Conservation (phyloP, 495 filamentous ascomycete genomes). For the Penicillium soppii region DNA sequence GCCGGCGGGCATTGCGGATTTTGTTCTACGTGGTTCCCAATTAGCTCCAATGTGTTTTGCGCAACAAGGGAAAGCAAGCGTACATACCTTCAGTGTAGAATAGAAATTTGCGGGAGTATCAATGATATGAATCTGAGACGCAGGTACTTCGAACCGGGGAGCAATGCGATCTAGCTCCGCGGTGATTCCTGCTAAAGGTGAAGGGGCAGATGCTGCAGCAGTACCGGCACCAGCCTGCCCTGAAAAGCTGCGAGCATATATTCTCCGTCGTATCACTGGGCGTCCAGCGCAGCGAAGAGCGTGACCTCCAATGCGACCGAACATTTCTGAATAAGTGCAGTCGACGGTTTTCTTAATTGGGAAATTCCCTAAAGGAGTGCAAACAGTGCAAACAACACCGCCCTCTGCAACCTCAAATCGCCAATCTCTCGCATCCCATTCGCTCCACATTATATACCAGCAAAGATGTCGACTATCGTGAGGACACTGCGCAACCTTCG, state of each 20-base stretch:
- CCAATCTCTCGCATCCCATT: conserved; percentile 20
- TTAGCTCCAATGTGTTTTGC: conserved; percentile 8
- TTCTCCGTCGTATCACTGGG: conserved; percentile 29
- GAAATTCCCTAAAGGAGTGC: conserved; percentile 23
- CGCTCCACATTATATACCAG: conserved; percentile 22
- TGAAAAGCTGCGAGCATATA: conserved; percentile 43
- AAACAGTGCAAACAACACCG: conserved; percentile 43
- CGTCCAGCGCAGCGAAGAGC: conserved; percentile 34
- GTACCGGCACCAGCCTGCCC: conserved; percentile 27
- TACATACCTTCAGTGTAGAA: conserved; percentile 73
- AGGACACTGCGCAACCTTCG: conserved; percentile 85
- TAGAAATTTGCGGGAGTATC: conserved; percentile 83
- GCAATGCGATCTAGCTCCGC: conserved; percentile 84
- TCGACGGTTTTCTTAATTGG: conserved; percentile 23
- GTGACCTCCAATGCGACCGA: conserved; percentile 42
- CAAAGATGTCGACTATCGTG: conserved; percentile 84
- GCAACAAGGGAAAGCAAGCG: not conserved
- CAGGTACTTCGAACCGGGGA: conserved; percentile 81
- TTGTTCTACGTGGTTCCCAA: conserved; percentile 54
- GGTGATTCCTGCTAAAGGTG: conserved; percentile 57
- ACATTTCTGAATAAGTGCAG: conserved; percentile 26
- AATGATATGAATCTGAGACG: conserved; percentile 77
- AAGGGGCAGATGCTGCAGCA: conserved; percentile 30
- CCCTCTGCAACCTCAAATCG: conserved; percentile 18
- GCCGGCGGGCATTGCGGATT: conserved; percentile 72